phyloP scores from a whole-genome alignment of 208 protist genomes.

The Crithidia expoeki region DNA sequence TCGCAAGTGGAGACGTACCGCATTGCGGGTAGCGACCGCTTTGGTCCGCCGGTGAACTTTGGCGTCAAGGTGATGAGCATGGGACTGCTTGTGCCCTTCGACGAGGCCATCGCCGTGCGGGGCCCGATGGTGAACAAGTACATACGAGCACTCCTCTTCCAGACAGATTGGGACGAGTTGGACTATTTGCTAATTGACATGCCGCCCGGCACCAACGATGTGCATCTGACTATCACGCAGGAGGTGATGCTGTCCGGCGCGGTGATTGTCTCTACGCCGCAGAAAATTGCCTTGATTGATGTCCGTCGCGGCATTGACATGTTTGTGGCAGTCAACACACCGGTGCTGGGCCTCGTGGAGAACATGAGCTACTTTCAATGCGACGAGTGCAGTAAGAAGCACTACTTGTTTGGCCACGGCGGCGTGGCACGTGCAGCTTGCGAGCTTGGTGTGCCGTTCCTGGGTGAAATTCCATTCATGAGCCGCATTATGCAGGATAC shows the following conservation, averaged over 20 bases:
- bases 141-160: slow-evolving; percentile 87
- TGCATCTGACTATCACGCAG: slow-evolving; percentile 92
- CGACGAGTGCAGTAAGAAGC: slow-evolving; percentile 81
- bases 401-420: slow-evolving; percentile 94
- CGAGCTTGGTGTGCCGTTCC: slow-evolving; percentile 89
- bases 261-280: slow-evolving; percentile 97
- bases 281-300: slow-evolving; percentile 94
- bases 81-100: slow-evolving; percentile 86
- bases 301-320: slow-evolving; percentile 93
- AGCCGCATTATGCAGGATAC: slow-evolving; percentile 89
- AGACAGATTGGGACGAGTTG: slow-evolving; percentile 92
- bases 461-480: slow-evolving; percentile 94
- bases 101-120: slow-evolving; percentile 91
- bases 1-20: slow-evolving; percentile 89
- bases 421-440: slow-evolving; percentile 86
- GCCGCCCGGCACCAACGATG: slow-evolving; percentile 93
- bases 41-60: slow-evolving; percentile 89
- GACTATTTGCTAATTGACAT: slow-evolving; percentile 94
- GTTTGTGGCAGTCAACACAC: slow-evolving; percentile 96
- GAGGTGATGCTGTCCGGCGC: slow-evolving; percentile 91
- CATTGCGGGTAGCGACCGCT: slow-evolving; percentile 79
- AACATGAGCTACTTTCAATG: slow-evolving; percentile 99
- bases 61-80: slow-evolving; percentile 93
- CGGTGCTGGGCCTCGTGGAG: slow-evolving; percentile 96
- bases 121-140: slow-evolving; percentile 93